phyloP scores from a whole-genome alignment of 768 basidiomycete genomes.

The Leccinum variicolor region DNA sequence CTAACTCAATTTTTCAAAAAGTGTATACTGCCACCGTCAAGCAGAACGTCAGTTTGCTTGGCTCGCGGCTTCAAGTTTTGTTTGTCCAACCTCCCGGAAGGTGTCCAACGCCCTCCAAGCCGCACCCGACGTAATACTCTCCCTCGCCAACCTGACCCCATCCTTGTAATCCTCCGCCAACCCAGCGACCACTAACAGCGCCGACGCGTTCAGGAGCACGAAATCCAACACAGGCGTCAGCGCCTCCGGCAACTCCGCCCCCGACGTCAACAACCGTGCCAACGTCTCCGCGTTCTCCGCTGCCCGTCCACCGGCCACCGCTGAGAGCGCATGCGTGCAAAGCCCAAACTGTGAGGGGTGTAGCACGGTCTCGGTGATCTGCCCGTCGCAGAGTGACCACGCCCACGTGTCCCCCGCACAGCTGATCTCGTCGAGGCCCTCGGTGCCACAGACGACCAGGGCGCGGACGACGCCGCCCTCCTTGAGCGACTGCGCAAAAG shows the following conservation, averaged over 20 bases:
- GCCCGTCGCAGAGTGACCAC: conserved; percentile 75
- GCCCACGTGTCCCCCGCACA: conserved; percentile 86
- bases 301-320: conserved; percentile 73
- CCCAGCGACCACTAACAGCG: conserved; percentile 82
- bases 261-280: conserved; percentile 56
- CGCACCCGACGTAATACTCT: conserved; percentile 54
- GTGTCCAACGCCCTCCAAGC: conserved; percentile 57
- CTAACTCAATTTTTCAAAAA: too few species aligned
- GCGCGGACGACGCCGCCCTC: conserved; percentile 79
- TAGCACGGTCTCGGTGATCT: conserved; percentile 59
- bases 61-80: background rate
- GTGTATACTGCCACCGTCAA: background rate
- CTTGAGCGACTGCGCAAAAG: conserved; percentile 73
- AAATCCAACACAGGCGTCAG: conserved; percentile 75
- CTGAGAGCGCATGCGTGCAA: conserved; percentile 57
- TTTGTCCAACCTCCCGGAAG: conserved; percentile 44
- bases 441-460: conserved; percentile 89
- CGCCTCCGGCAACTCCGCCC: conserved; percentile 49
- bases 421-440: conserved; percentile 92
- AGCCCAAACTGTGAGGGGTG: conserved; percentile 80
- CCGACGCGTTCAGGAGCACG: conserved; percentile 88
- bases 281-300: conserved; percentile 79
- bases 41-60: background rate
- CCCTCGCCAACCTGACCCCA: conserved; percentile 65
- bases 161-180: conserved; percentile 64